Evolutionary conservation across 2,329 filamentous ascomycete genomes (phyloP).

Genomic region (Coniochaeta sp.): DNA sequence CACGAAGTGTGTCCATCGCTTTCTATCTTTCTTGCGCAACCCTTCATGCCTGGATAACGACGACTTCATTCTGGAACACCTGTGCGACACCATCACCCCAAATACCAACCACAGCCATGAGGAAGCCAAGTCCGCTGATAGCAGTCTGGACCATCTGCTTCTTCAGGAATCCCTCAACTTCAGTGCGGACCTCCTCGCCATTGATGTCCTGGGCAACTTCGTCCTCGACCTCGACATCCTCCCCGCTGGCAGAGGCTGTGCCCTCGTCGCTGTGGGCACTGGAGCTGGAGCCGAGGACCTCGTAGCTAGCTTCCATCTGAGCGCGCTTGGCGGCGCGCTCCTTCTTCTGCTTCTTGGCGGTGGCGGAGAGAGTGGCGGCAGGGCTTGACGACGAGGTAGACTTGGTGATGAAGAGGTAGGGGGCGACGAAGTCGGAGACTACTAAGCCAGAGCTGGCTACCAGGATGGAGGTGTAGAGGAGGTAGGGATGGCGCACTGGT

Average conservation of each 20-base stretch:
- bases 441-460: slow-evolving; percentile 53
- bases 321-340: slow-evolving; percentile 19
- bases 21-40: background rate
- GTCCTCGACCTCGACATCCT: slow-evolving; percentile 33
- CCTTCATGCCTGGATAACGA: background rate
- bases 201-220: slow-evolving; percentile 43
- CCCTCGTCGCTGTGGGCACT: slow-evolving; percentile 16
- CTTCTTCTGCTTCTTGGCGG: slow-evolving; percentile 8
- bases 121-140: slow-evolving; percentile 48
- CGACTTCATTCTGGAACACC: background rate
- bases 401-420: slow-evolving; percentile 26
- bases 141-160: slow-evolving; percentile 46
- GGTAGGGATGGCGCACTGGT: slow-evolving; percentile 75
- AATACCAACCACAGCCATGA: slow-evolving; percentile 55
- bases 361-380: slow-evolving; percentile 13
- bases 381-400: slow-evolving; percentile 4
- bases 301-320: slow-evolving; percentile 64
- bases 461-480: slow-evolving; percentile 75
- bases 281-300: slow-evolving; percentile 41
- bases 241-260: slow-evolving; percentile 32
- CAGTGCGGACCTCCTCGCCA: slow-evolving; percentile 52
- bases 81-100: slow-evolving; percentile 51
- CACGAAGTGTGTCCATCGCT: background rate
- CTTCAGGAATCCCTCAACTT: slow-evolving; percentile 47
- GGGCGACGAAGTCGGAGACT: slow-evolving; percentile 39